Evolutionary conservation across 768 basidiomycete species (phyloP), one percentile per base, ranked within the genome.

Genomic region (Dictyophora rubrovolvata): DNA sequence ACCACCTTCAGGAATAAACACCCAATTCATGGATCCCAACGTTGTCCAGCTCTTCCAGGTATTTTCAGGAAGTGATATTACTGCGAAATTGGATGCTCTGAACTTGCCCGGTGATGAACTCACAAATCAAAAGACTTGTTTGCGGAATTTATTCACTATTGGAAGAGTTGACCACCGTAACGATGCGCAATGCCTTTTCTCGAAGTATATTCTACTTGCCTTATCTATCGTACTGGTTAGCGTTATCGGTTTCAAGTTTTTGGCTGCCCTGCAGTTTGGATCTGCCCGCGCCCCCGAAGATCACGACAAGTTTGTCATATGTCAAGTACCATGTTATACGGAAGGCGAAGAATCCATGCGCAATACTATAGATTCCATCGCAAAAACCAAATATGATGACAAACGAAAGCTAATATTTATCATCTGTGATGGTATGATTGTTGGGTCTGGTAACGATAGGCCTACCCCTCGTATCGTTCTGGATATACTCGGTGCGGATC

Each of bases 321-420:
- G 94, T 69, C 95, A 98, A 68, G 93, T 98, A 0, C 95, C 95
- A 28, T 97, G 95, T 80, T 98, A 98, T 69, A 98, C 95, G 2
- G 95, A 98, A 77, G 95, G 93, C 63, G 88, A 93, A 62, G 69
- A 75, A 14, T 96, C 92, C 5, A 76, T 98, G 54, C 80, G 88
- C 53, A 78, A 77, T 65, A 96, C 93, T 1, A 95, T 99, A 68
- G 93, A 98, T 69, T 95, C 93, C 5, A 75, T 99, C 59, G 92
- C 95, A 1, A 83, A 88, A 69, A 78, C 95, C 72, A 94, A 91
- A 71, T 99, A 98, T 66, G 95, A 99, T 67, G 95, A 99, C 76
- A 99, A 98, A 73, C 88, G 95, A 42, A 97, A 97, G 72, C 76
- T 98, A 8, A 76, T 98, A 28, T 79, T 95, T 62, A 76, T 97